Evolutionary conservation across 805 yeast genomes (phyloP).

Genomic region (Teunomyces tritomae): DNA sequence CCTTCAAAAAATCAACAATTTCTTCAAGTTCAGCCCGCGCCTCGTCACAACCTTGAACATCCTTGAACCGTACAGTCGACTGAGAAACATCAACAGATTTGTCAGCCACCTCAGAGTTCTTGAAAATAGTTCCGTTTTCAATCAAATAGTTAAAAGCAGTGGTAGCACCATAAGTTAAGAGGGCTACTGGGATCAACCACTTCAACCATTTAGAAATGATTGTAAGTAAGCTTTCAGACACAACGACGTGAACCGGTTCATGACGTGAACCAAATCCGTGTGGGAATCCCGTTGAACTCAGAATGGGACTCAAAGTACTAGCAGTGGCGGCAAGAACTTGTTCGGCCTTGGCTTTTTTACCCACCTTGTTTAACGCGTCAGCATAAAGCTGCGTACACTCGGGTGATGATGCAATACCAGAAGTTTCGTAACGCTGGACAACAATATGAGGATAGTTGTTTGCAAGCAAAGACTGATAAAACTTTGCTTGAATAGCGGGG

Average conservation of each 20-base stretch:
- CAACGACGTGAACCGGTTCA: slow-evolving; percentile 92
- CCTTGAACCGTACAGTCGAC: slow-evolving; percentile 83
- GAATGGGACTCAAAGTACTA: neutral
- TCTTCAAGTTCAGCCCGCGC: slow-evolving; percentile 97
- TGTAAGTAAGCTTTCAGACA: slow-evolving; percentile 79
- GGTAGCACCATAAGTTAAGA: slow-evolving; percentile 77
- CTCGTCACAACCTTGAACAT: slow-evolving; percentile 97
- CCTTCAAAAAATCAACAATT: slow-evolving; percentile 94
- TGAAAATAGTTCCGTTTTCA: slow-evolving; percentile 80
- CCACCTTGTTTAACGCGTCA: slow-evolving; percentile 76
- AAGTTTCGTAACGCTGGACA: slow-evolving; percentile 89
- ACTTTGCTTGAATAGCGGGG: slow-evolving; percentile 75
- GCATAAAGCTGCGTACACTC: slow-evolving; percentile 78
- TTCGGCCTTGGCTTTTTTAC: slow-evolving; percentile 76
- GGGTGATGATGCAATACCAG: slow-evolving; percentile 81
- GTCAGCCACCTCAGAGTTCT: slow-evolving; percentile 67
- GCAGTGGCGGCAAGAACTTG: slow-evolving; percentile 41
- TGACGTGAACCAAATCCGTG: slow-evolving; percentile 57
- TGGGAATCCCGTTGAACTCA: slow-evolving; percentile 13
- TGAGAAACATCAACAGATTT: slow-evolving; percentile 80
- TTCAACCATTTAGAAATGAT: slow-evolving; percentile 82
- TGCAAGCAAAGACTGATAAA: slow-evolving; percentile 69
- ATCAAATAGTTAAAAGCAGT: slow-evolving; percentile 74
- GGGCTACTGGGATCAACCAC: slow-evolving; percentile 80
- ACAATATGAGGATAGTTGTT: slow-evolving; percentile 95